Evolutionary conservation across 495 filamentous ascomycete genomes (phyloP).

Genomic region (Lentithecium fluviatile): DNA sequence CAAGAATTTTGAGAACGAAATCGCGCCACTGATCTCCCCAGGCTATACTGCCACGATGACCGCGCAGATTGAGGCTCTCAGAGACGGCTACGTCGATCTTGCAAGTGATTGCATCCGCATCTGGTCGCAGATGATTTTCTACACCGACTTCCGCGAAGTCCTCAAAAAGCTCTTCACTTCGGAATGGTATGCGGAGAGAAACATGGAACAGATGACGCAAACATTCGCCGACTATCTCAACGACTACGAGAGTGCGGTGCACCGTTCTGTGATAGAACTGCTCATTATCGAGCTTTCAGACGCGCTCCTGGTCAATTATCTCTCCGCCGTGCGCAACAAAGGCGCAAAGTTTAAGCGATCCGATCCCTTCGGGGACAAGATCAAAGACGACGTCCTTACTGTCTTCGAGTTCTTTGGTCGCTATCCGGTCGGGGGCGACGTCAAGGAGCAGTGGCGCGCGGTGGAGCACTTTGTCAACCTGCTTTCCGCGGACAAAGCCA

Average conservation of each 20-base stretch:
- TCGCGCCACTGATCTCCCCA: constrained; percentile 73
- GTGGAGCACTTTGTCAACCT: constrained; percentile 76
- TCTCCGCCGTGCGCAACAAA: constrained; percentile 83
- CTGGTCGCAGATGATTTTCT: constrained; percentile 82
- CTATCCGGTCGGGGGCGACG: constrained; percentile 61
- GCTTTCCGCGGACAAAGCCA: constrained; percentile 71
- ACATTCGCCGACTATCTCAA: constrained; percentile 92
- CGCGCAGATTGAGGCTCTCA: constrained; percentile 69
- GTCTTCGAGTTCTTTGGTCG: constrained; percentile 71
- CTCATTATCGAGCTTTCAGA: constrained; percentile 87
- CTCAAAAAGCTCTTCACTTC: constrained; percentile 87
- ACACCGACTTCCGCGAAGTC: constrained; percentile 76
- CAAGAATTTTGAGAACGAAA: constrained; percentile 73
- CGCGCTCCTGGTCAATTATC: constrained; percentile 81
- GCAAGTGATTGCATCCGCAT: constrained; percentile 84
- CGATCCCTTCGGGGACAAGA: constrained; percentile 82
- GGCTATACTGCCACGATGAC: constrained; percentile 70
- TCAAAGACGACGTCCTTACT: constrained; percentile 83
- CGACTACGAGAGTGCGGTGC: constrained; percentile 78
- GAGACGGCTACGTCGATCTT: constrained; percentile 90
- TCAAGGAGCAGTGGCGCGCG: constrained; percentile 90
- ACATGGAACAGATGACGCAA: constrained; percentile 83
- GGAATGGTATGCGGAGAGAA: constrained; percentile 77
- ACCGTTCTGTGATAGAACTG: constrained; percentile 83
- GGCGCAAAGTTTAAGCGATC: constrained; percentile 81